These are phyloP conservation scores for Escallonia herrerae DNA, from an alignment of 129 eudicot genomes.

Conservation along the genomic window DNA sequence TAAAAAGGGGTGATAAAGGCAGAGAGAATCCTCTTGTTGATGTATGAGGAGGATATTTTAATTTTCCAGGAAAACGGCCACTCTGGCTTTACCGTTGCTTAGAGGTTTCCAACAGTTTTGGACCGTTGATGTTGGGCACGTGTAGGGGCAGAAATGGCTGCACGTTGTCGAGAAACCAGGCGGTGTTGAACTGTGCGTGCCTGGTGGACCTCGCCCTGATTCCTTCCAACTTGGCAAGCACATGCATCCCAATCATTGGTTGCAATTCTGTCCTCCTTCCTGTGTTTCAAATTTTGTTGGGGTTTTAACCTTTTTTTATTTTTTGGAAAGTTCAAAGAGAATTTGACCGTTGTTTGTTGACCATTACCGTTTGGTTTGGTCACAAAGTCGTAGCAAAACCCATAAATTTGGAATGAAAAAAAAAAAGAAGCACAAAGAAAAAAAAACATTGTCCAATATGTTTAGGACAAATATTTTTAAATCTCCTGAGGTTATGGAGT, in stretches of 20 bases:
- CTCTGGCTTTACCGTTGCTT: slow-evolving; percentile 28
- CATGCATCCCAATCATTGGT: background rate
- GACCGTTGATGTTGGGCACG: slow-evolving; percentile 45
- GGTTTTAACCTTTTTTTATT: no score
- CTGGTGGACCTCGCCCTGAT: slow-evolving; percentile 15
- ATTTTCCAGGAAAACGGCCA: slow-evolving; percentile 21
- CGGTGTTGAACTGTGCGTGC: slow-evolving; percentile 19
- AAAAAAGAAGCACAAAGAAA: no score
- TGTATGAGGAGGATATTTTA: no score
- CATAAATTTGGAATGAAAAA: no score
- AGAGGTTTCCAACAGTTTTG: slow-evolving; percentile 1
- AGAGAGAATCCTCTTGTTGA: no score
- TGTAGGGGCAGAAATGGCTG: slow-evolving; percentile 24
- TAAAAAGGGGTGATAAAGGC: no score
- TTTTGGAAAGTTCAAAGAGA: background rate
- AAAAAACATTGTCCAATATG: no score
- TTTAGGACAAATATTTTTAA: no score
- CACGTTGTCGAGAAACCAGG: slow-evolving; percentile 18
- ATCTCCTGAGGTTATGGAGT: no score
- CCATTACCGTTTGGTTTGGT: background rate
- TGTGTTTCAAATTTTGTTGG: background rate
- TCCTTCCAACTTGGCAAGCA: background rate
- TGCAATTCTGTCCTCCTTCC: background rate
- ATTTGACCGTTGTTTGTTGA: background rate
- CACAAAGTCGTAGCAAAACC: background rate